A percentile compares a stretch with the other conserved stretches of the same genome.
Evolutionary conservation across 192 early-diverging fungal species (phyloP).

Genomic region (Entrophospora sp.): DNA sequence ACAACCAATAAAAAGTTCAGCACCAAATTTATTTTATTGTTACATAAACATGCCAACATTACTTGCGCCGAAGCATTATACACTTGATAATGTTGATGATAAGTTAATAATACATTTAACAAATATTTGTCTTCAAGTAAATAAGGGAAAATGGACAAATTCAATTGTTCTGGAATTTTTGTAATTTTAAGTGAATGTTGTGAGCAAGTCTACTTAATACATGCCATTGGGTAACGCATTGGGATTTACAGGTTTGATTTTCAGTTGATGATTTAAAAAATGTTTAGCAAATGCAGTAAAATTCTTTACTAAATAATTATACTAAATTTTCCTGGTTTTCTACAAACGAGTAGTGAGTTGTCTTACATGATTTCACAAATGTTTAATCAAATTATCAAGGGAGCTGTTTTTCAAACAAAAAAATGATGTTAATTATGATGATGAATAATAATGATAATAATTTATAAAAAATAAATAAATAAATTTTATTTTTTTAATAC

Average conservation of each 20-base stretch:
- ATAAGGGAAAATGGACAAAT: conserved; percentile 43
- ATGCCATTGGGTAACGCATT: conserved; percentile 54
- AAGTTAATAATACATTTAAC: too few relatives aligned
- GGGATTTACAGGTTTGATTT: conserved; percentile 62
- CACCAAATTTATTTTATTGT: too few relatives aligned
- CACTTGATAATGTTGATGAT: too few relatives aligned
- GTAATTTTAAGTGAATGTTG: conserved; percentile 44
- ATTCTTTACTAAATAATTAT: conserved; percentile 26
- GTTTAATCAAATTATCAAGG: conserved; percentile 41
- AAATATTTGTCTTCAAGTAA: conserved; percentile 57
- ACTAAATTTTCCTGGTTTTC: conserved; percentile 53
- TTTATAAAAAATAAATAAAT: not conserved
- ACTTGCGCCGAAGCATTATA: too few relatives aligned
- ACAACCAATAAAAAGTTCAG: too few relatives aligned
- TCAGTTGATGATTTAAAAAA: conserved; percentile 45
- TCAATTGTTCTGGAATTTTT: conserved; percentile 46
- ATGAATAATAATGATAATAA: not conserved
- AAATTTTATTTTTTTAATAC: not conserved
- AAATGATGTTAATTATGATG: not conserved
- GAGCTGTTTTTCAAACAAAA: conserved; percentile 26
- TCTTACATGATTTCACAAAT: conserved; percentile 50
- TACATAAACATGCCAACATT: too few relatives aligned
- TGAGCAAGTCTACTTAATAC: conserved; percentile 54
- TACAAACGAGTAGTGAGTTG: conserved; percentile 46
- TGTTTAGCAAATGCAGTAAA: conserved; percentile 51